Percentiles rank a stretch among this genome's conserved stretches.
Conservation (phyloP, 139 green algal species). For the Desmodesmus armatus region DNA sequence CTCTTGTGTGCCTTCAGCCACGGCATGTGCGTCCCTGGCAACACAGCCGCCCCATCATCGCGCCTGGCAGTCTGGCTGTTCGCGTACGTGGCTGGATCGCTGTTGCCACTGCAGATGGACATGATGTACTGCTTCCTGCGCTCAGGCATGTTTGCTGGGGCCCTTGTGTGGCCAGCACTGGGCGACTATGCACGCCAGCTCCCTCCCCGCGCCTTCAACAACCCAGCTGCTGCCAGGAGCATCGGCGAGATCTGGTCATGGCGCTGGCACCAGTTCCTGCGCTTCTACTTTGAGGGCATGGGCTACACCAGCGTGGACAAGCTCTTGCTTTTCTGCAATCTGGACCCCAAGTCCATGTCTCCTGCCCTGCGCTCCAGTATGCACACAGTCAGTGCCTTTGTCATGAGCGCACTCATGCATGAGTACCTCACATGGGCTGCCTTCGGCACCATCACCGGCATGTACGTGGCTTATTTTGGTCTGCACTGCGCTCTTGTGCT, state of each 20-base stretch:
- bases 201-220: neutral
- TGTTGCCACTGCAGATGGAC: slow-evolving; percentile 12
- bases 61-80: too few relatives aligned
- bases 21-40: neutral
- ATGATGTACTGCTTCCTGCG: neutral
- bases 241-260: slow-evolving; percentile 7
- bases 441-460: neutral
- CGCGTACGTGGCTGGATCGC: neutral
- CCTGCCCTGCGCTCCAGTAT: neutral
- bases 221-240: neutral
- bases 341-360: neutral
- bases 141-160: neutral
- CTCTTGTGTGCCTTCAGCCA: neutral
- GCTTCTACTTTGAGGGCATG: neutral
- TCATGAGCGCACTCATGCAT: slow-evolving; percentile 10
- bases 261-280: slow-evolving; percentile 19
- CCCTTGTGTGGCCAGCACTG: too few relatives aligned
- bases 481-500: neutral
- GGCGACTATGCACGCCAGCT: too few relatives aligned
- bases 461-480: neutral
- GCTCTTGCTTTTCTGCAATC: too few relatives aligned
- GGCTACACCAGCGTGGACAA: neutral
- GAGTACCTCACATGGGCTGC: slow-evolving; percentile 19
- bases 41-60: too few relatives aligned
- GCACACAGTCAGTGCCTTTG: slow-evolving; percentile 3